Conservation (phyloP, 2,329 filamentous ascomycete genomes). For the Thelonectria rubi region DNA sequence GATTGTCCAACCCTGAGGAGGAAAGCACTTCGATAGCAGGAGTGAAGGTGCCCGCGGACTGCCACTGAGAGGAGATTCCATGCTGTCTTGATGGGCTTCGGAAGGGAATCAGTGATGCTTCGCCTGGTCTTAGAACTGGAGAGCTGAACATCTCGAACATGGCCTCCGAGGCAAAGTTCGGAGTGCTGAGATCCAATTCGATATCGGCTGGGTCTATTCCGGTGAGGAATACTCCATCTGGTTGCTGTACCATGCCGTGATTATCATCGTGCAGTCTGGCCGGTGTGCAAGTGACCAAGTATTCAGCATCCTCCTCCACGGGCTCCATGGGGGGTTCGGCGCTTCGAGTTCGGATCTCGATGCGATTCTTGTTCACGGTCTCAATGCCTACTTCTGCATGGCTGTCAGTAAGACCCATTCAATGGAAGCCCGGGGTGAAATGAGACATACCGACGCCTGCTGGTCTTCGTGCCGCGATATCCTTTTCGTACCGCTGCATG, state of each 20-base stretch:
- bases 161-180: background rate
- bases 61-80: no score
- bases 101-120: no score
- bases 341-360: constrained; percentile 2
- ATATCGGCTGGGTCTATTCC: background rate
- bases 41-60: background rate
- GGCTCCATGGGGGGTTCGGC: background rate
- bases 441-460: background rate
- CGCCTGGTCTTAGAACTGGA: no score
- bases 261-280: background rate
- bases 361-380: constrained; percentile 1
- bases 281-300: background rate
- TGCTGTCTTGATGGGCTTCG: no score
- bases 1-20: background rate
- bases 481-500: background rate
- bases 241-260: background rate
- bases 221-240: background rate
- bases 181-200: background rate
- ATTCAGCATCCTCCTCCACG: background rate
- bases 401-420: background rate
- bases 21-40: background rate
- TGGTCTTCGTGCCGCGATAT: background rate
- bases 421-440: no score
- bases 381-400: constrained; percentile 8
- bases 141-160: background rate